phyloP scores from a whole-genome alignment of 768 basidiomycete species.

The Jaapia argillacea region DNA sequence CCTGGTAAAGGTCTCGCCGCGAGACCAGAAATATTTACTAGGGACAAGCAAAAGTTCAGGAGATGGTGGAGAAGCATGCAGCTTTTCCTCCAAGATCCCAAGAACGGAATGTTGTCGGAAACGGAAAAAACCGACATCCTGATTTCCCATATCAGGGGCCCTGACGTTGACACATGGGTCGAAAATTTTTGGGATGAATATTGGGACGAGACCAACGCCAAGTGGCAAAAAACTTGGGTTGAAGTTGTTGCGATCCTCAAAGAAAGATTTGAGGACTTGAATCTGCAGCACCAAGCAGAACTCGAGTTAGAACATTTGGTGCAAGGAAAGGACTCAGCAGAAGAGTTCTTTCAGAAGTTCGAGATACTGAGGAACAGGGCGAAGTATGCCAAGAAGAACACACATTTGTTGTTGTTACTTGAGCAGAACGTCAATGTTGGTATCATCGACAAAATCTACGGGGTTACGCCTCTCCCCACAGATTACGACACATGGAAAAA shows the following conservation, averaged over 20 bases:
- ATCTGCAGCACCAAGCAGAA: conserved; percentile 1
- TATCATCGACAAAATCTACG: not conserved
- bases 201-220: not conserved
- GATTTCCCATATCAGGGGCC: not conserved
- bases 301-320: not conserved
- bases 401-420: not conserved
- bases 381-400: not conserved
- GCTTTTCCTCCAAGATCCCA: not conserved
- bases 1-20: not conserved
- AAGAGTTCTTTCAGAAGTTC: not conserved
- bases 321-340: not conserved
- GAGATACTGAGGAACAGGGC: not conserved
- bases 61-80: not conserved
- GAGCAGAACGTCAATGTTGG: not conserved
- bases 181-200: not conserved
- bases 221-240: not conserved
- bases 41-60: not conserved
- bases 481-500: not conserved
- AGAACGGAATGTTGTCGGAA: not conserved
- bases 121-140: not conserved
- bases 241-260: not conserved
- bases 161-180: not conserved
- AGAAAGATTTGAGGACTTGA: not conserved
- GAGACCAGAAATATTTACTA: not conserved
- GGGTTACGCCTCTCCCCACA: not conserved